Conservation (phyloP, 306 rosid species). For the Prunus padus region DNA sequence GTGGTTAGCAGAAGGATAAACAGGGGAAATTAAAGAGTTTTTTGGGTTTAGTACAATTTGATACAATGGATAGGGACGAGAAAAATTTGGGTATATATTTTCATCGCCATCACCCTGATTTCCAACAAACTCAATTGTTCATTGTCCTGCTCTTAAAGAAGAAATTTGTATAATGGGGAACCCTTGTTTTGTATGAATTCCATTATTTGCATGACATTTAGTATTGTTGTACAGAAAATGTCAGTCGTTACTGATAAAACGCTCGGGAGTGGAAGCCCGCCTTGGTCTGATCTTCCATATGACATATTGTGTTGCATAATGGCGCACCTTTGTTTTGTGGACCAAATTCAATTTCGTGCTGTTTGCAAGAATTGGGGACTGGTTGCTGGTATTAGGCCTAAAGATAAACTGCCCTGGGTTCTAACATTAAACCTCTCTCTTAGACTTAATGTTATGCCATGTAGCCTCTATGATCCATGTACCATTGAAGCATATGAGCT, state of each 20-base stretch:
- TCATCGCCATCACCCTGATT: too few relatives aligned
- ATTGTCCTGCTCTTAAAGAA: too few relatives aligned
- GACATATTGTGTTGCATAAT: constrained; percentile 3
- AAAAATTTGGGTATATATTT: too few relatives aligned
- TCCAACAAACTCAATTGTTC: too few relatives aligned
- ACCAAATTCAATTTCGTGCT: constrained; percentile 4
- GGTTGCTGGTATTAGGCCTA: not conserved
- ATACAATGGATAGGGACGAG: too few relatives aligned
- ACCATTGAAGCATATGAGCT: not conserved
- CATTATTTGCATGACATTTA: too few relatives aligned
- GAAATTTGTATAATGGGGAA: too few relatives aligned
- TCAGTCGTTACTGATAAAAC: not conserved
- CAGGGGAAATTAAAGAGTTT: too few relatives aligned
- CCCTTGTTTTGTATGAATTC: too few relatives aligned
- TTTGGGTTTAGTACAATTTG: too few relatives aligned
- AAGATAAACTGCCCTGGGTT: constrained; percentile 19
- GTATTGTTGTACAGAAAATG: not conserved
- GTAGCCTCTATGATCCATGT: not conserved
- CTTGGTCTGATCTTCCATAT: constrained; percentile 19
- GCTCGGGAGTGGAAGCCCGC: not conserved
- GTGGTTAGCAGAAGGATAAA: too few relatives aligned
- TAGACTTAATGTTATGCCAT: not conserved
- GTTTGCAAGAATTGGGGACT: constrained; percentile 26
- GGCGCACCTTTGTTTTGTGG: not conserved
- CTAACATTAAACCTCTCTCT: not conserved